phyloP scores from a whole-genome alignment of 148 eudicot genomes.

The Nepenthes mirabilis region DNA sequence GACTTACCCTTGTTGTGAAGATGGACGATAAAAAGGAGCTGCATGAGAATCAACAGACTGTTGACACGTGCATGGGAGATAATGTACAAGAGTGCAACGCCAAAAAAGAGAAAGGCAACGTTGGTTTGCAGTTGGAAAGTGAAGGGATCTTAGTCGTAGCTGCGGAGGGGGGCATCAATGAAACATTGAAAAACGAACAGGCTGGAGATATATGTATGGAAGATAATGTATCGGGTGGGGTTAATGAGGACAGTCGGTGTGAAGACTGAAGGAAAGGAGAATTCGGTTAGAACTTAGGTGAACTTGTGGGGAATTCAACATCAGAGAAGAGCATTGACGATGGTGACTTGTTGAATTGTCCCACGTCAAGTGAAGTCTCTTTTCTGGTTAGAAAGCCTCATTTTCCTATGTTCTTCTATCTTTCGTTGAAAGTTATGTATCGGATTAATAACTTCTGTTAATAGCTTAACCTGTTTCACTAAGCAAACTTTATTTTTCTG shows the following conservation, averaged over 20 bases:
- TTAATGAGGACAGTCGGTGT: neutral
- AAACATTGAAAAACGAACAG: neutral
- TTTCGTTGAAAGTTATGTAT: neutral
- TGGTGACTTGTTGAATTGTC: conserved; percentile 27
- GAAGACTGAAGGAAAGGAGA: conserved; percentile 3
- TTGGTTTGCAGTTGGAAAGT: too few species aligned
- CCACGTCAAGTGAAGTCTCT: conserved; percentile 31
- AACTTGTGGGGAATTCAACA: conserved; percentile 2
- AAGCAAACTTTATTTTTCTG: too few species aligned
- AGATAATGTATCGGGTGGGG: neutral
- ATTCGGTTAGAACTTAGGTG: too few species aligned
- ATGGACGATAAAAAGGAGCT: conserved; percentile 2
- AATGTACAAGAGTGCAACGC: neutral
- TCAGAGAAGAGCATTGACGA: conserved; percentile 28
- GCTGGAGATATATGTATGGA: neutral
- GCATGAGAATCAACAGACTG: conserved; percentile 2
- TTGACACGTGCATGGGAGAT: conserved; percentile 14
- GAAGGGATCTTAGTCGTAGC: too few species aligned
- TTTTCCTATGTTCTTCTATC: neutral
- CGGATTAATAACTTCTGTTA: too few species aligned
- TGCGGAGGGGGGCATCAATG: too few species aligned
- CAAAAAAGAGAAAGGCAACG: too few species aligned
- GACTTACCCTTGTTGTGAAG: neutral
- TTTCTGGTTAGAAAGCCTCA: conserved; percentile 12
- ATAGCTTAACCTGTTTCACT: too few species aligned